These are phyloP conservation scores for Camellia oleifera DNA, from an alignment of 179 eudicot species.

Conservation along the genomic window DNA sequence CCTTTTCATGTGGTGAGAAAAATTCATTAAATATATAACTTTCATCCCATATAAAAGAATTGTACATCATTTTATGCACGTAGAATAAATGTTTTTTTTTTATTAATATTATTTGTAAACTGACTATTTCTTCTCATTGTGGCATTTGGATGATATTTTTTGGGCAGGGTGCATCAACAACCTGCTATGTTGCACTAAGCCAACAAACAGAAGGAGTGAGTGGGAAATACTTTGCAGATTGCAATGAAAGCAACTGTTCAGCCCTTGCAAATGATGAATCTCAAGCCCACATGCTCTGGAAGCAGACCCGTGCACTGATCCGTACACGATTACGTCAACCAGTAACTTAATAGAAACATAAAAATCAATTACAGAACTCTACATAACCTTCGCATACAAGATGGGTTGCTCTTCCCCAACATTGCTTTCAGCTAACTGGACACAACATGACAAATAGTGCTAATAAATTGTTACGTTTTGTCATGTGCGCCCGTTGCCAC, in stretches of 20 bases:
- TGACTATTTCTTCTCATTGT: background rate
- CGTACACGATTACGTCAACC: constrained; percentile 38
- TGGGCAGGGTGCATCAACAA: constrained; percentile 82
- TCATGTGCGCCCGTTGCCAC: too few relatives aligned
- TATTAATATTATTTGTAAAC: too few relatives aligned
- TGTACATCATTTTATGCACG: background rate
- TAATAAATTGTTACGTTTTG: too few relatives aligned
- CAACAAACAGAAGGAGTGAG: constrained; percentile 47
- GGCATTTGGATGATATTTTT: background rate
- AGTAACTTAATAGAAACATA: background rate
- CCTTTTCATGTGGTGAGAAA: too few relatives aligned
- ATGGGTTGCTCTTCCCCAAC: too few relatives aligned
- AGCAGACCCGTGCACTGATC: constrained; percentile 52
- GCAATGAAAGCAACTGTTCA: constrained; percentile 69
- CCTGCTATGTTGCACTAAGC: constrained; percentile 83
- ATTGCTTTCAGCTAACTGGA: too few relatives aligned
- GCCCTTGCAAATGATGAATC: constrained; percentile 52
- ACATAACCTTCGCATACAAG: too few relatives aligned
- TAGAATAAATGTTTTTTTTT: too few relatives aligned
- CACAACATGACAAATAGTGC: too few relatives aligned
- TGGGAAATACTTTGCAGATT: constrained; percentile 87
- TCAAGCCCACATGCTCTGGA: constrained; percentile 55
- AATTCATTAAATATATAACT: too few relatives aligned
- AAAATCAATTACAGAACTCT: too few relatives aligned
- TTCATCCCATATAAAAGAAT: too few relatives aligned